Evolutionary conservation across 345 rosid genomes (phyloP).

Genomic region (Odontarrhena argentea): DNA sequence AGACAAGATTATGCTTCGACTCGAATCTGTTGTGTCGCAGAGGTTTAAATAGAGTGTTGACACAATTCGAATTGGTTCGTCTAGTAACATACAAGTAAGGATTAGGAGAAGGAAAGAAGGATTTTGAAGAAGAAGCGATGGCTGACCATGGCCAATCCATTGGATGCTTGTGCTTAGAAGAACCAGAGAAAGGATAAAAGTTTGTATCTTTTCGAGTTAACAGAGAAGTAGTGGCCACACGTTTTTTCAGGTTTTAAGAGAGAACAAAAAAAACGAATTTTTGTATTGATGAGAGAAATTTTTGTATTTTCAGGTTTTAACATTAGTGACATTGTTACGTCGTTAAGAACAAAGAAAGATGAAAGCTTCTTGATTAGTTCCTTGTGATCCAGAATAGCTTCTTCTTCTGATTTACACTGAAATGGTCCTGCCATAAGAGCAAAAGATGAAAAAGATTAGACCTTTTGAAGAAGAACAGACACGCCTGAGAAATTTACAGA

Average conservation of each 20-base stretch:
- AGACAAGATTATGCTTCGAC: slow-evolving; percentile 25
- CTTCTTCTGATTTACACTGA: slow-evolving; percentile 21
- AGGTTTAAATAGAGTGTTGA: neutral
- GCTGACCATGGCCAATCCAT: slow-evolving; percentile 41
- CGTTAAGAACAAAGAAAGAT: neutral
- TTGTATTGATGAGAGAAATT: slow-evolving; percentile 27
- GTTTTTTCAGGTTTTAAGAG: neutral
- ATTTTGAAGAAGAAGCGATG: slow-evolving; percentile 26
- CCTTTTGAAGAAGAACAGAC: slow-evolving; percentile 14
- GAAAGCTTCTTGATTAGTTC: slow-evolving; percentile 14
- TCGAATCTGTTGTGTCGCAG: slow-evolving; percentile 17
- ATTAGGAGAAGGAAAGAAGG: slow-evolving; percentile 27
- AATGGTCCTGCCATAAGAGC: slow-evolving; percentile 10
- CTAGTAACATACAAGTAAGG: slow-evolving; percentile 5
- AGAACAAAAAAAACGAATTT: neutral
- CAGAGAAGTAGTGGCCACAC: slow-evolving; percentile 35
- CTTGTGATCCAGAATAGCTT: slow-evolving; percentile 2
- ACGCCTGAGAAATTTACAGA: slow-evolving; percentile 12
- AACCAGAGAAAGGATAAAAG: slow-evolving; percentile 24
- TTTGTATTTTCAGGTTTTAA: too few relatives aligned
- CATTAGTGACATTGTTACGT: slow-evolving; percentile 7
- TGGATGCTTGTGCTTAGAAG: slow-evolving; percentile 19
- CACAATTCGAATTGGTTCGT: slow-evolving; percentile 10
- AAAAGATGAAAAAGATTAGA: slow-evolving; percentile 1
- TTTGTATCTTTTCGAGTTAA: slow-evolving; percentile 31